A percentile compares a stretch with the other conserved stretches of the same genome.
Conservation (phyloP, 768 basidiomycete genomes). For the Cytidiella melzeri region DNA sequence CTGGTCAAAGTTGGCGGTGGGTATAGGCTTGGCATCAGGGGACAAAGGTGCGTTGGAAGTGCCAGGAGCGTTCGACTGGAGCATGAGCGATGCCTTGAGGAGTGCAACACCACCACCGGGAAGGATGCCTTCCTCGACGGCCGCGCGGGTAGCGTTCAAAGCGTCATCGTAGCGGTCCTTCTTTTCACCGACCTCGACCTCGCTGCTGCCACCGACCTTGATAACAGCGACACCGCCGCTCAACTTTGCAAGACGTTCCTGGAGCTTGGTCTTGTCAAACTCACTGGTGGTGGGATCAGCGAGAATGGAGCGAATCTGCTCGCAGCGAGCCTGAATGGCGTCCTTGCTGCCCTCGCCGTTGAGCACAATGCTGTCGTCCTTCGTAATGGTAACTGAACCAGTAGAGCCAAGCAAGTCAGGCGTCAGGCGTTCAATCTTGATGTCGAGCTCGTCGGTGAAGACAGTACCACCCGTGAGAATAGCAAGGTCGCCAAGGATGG, state of each 20-base stretch:
- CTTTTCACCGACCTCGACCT: conserved; percentile 99
- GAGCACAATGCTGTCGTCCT: conserved; percentile 95
- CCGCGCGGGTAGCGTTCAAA: conserved; percentile 95
- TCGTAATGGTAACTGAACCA: conserved; percentile 90
- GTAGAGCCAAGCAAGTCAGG: conserved; percentile 86
- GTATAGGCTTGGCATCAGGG: conserved; percentile 59
- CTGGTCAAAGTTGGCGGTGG: conserved; percentile 92
- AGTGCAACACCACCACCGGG: conserved; percentile 95
- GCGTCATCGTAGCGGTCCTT: conserved; percentile 98
- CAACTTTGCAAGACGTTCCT: conserved; percentile 95
- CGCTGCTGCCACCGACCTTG: conserved; percentile 89
- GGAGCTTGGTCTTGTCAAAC: conserved; percentile 91
- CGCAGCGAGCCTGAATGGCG: conserved; percentile 86
- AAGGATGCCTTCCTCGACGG: conserved; percentile 97
- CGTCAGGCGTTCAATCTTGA: conserved; percentile 91
- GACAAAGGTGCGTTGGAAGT: conserved; percentile 32
- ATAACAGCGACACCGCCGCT: conserved; percentile 97
- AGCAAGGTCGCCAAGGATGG: conserved; percentile 92
- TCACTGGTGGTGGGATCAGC: conserved; percentile 82
- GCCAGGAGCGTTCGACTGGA: conserved; percentile 40
- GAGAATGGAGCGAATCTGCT: conserved; percentile 86
- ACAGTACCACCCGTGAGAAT: conserved; percentile 98
- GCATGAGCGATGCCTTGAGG: conserved; percentile 74
- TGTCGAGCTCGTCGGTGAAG: conserved; percentile 88
- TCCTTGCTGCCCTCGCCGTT: conserved; percentile 93